Percentiles rank a stretch among this genome's conserved stretches.
Evolutionary conservation across 208 protist species (phyloP).

Genomic region (Acanthamoeba culbertsoni): DNA sequence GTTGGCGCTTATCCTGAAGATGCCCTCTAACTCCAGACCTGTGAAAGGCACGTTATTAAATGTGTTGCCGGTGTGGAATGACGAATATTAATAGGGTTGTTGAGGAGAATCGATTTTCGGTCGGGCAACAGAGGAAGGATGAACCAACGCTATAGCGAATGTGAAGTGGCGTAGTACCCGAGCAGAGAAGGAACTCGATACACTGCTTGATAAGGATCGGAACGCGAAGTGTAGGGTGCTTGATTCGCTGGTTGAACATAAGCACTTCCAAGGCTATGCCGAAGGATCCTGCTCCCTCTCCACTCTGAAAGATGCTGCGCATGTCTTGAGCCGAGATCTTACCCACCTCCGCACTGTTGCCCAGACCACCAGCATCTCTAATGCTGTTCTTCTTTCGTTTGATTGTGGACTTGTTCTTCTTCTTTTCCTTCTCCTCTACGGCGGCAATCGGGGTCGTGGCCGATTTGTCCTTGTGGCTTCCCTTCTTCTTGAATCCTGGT

Average conservation of each 20-base stretch:
- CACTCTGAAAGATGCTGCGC: not conserved
- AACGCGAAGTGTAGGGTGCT: not conserved
- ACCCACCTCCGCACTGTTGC: not conserved
- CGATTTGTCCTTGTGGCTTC: not conserved
- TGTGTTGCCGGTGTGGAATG: not conserved
- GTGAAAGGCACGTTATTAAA: not conserved
- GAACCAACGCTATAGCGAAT: not conserved
- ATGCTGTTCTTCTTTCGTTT: not conserved
- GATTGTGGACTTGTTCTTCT: slow-evolving; percentile 8
- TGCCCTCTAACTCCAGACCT: slow-evolving; percentile 27
- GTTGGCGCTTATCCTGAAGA: not conserved
- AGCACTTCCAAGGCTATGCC: not conserved
- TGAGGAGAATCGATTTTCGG: not conserved
- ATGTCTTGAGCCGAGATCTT: not conserved
- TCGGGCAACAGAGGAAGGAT: no score
- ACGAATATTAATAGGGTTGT: not conserved
- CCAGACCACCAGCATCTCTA: not conserved
- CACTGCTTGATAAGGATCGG: not conserved
- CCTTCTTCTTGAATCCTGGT: not conserved
- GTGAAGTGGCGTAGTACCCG: not conserved
- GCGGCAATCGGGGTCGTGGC: not conserved
- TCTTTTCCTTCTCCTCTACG: not conserved
- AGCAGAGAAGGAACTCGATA: slow-evolving; percentile 16
- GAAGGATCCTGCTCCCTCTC: not conserved
- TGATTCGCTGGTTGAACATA: slow-evolving; percentile 24